Evolutionary conservation across 495 filamentous ascomycete species (phyloP).

Genomic region (Rusavskia elegans): DNA sequence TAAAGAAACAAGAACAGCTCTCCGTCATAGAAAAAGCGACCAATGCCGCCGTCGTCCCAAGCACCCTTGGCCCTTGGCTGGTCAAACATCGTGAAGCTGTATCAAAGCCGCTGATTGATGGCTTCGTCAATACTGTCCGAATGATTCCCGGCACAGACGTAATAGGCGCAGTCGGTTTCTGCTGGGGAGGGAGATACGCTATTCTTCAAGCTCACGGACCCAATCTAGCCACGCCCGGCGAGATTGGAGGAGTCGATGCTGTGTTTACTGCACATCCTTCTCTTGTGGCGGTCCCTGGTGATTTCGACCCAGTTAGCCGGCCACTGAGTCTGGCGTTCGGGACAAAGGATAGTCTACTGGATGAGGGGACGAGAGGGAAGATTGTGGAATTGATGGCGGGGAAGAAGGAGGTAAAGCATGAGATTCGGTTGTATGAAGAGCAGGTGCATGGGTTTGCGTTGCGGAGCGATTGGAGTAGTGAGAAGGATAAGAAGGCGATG

Average conservation of each 20-base stretch:
- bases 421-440: constrained; percentile 26
- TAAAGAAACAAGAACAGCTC: constrained; percentile 10
- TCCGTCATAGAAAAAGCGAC: constrained; percentile 20
- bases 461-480: constrained; percentile 25
- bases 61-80: constrained; percentile 24
- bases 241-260: constrained; percentile 23
- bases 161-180: constrained; percentile 27
- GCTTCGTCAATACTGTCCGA: constrained; percentile 17
- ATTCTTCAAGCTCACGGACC: constrained; percentile 16
- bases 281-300: constrained; percentile 20
- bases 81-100: constrained; percentile 19
- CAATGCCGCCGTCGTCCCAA: constrained; percentile 21
- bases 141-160: constrained; percentile 17
- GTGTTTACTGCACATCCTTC: constrained; percentile 22
- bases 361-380: constrained; percentile 25
- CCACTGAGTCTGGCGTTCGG: constrained; percentile 22
- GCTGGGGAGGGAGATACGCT: constrained; percentile 27
- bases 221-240: constrained; percentile 13
- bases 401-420: constrained; percentile 18
- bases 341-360: constrained; percentile 23
- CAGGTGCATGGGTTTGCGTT: constrained; percentile 29
- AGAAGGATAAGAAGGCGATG: constrained; percentile 30
- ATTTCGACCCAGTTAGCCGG: constrained; percentile 22
- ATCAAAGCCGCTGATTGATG: constrained; percentile 12
- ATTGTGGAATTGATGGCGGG: constrained; percentile 23